Evolutionary conservation across 306 rosid genomes (phyloP), one percentile per base, ranked within the genome.

Genomic region (Ormosia emarginata): DNA sequence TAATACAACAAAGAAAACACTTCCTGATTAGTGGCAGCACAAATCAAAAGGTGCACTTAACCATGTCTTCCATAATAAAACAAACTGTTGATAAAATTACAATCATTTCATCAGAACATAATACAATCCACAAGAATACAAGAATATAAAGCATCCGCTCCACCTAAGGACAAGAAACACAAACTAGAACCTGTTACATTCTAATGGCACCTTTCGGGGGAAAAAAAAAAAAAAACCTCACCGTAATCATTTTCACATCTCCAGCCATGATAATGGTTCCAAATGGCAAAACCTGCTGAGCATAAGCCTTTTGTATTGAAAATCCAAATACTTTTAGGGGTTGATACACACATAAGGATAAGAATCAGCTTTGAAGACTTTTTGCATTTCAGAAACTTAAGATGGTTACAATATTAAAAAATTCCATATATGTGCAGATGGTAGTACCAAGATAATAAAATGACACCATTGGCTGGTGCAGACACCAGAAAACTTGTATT

Each of bases 401-500:
- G 79, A 74, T 64, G 29, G 10, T 78, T 73, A 86, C 83, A 86
- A 67, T 70, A 73, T 79, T 81, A 76, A 81, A 65, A 29, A 71
- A 77, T 74, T 74, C 74, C 71, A 63, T 75, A 53, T 29, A 78
- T 10, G 85, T 10, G 85, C 81, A 78, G 78, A 70, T 69, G 74
- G 83, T 80, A 83, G 67, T 67, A 69, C 49, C 46, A 56, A 84
- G 82, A 77, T 76, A 71, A 75, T 74, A 82, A 72, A 72, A 71
- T 4, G 66, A 78, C 36, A 57, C 53, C 82, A 64, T 64, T 59
- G 65, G 59, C 90, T 69, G 70, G 75, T 84, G 87, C 40, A 68
- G 76, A 74, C 75, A 82, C 86, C 86, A 82, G 81, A 59, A 82
- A 89, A 82, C 86, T 86, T 80, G 86, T 87, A 93, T 93, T 90